Conservation (phyloP, 768 basidiomycete species). For the Boletus sp. region DNA sequence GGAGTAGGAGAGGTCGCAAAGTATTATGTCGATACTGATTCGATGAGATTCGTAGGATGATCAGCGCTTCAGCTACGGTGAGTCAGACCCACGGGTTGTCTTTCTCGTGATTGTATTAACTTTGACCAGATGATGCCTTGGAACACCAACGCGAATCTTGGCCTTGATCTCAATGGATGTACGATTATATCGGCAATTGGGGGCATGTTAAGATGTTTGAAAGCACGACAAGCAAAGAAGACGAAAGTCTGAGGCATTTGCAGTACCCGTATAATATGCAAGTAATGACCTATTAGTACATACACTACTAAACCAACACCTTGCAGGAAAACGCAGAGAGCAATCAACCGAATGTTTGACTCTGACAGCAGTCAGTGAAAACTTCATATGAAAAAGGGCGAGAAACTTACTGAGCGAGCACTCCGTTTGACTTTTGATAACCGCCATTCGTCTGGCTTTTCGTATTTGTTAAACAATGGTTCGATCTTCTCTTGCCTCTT, state of each 20-base stretch:
- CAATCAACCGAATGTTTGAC: slow-evolving; percentile 84
- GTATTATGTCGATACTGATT: slow-evolving; percentile 79
- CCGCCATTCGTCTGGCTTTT: slow-evolving; percentile 94
- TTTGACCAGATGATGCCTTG: neutral
- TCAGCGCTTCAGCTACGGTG: neutral
- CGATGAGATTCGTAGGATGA: slow-evolving; percentile 80
- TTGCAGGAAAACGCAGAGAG: neutral
- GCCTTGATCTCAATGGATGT: neutral
- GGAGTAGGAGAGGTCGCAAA: slow-evolving; percentile 75
- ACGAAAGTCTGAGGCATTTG: neutral
- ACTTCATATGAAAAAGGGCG: neutral
- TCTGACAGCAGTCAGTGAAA: slow-evolving; percentile 40
- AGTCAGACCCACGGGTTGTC: neutral
- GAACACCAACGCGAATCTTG: neutral
- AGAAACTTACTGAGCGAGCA: slow-evolving; percentile 67
- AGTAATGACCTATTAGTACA: slow-evolving; percentile 13
- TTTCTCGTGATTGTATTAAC: neutral
- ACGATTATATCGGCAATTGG: neutral
- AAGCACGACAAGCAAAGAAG: neutral
- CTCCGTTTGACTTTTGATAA: slow-evolving; percentile 89
- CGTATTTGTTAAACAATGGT: slow-evolving; percentile 93
- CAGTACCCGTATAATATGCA: neutral
- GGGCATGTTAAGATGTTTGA: neutral
- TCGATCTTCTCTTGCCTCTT: slow-evolving; percentile 97
- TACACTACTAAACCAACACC: slow-evolving; percentile 3